These are phyloP conservation scores for Orbilia quercus DNA, from an alignment of 2,329 filamentous ascomycete genomes.

Conservation along the genomic window DNA sequence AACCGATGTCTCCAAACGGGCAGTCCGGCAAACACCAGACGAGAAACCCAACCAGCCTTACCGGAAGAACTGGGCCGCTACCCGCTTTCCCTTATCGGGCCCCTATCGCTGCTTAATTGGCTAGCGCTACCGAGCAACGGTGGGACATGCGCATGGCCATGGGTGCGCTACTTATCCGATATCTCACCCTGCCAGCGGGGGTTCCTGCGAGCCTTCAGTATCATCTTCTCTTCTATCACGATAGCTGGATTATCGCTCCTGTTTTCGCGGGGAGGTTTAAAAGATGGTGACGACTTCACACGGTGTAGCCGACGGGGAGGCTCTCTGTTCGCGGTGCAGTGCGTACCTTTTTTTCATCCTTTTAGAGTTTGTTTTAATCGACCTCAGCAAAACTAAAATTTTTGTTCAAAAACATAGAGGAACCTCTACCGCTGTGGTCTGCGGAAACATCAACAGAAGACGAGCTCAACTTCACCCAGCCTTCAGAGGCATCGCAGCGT, in stretches of 20 bases:
- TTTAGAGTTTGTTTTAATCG: not conserved
- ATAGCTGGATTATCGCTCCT: slow-evolving; percentile 29
- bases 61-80: not conserved
- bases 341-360: not conserved
- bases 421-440: slow-evolving; percentile 43
- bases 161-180: not conserved
- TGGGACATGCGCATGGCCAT: not conserved
- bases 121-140: not conserved
- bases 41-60: too few species aligned
- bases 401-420: slow-evolving; percentile 10
- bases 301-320: slow-evolving; percentile 11
- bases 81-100: slow-evolving; percentile 11
- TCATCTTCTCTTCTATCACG: slow-evolving; percentile 16
- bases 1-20: not conserved
- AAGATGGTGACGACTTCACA: slow-evolving; percentile 34
- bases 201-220: not conserved
- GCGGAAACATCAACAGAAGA: not conserved
- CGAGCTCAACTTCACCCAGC: slow-evolving; percentile 39
- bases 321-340: slow-evolving; percentile 35
- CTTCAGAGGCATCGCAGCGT: not conserved
- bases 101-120: not conserved
- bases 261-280: not conserved
- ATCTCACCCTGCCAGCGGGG: not conserved
- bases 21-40: not conserved
- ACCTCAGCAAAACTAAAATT: not conserved